A percentile compares a stretch with the other conserved stretches of the same genome.
These are phyloP conservation scores for Pythium diclinum DNA, from an alignment of 352 stramenopile species.

Conservation along the genomic window DNA sequence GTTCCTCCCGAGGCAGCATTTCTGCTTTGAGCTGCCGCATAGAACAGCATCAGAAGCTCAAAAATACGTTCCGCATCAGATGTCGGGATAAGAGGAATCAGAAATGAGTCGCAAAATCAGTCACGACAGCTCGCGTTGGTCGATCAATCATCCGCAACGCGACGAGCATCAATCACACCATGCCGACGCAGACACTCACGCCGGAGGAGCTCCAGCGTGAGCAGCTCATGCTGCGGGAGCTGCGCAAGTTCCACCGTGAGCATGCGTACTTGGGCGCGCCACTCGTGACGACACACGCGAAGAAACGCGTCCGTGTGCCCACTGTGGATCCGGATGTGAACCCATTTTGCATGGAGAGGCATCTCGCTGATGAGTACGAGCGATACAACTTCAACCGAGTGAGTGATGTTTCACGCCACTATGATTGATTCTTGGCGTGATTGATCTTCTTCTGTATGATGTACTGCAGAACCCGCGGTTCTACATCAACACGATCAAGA, in stretches of 20 bases:
- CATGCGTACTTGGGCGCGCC: slow-evolving; percentile 31
- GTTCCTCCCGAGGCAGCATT: neutral
- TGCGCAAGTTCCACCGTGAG: slow-evolving; percentile 64
- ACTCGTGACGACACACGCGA: slow-evolving; percentile 49
- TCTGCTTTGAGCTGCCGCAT: neutral
- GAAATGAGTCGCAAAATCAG: slow-evolving; percentile 5
- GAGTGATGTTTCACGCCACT: neutral
- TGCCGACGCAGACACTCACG: slow-evolving; percentile 14
- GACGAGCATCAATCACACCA: neutral
- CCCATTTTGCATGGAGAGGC: slow-evolving; percentile 68
- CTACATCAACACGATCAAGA: slow-evolving; percentile 54
- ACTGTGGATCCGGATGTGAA: slow-evolving; percentile 57
- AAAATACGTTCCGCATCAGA: slow-evolving; percentile 1
- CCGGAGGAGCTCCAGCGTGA: slow-evolving; percentile 38
- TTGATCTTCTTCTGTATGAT: neutral
- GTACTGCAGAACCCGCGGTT: slow-evolving; percentile 60
- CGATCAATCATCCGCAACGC: neutral
- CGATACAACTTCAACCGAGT: slow-evolving; percentile 62
- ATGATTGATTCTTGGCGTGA: neutral
- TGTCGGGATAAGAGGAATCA: slow-evolving; percentile 6
- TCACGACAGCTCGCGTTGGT: neutral
- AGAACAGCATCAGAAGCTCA: neutral
- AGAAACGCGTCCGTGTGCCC: slow-evolving; percentile 64
- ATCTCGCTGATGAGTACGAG: slow-evolving; percentile 72
- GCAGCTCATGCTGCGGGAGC: slow-evolving; percentile 66